A percentile compares a stretch with the other conserved stretches of the same genome.
Conservation (phyloP, 345 rosid species). For the Diplotaxis tenuifolia region DNA sequence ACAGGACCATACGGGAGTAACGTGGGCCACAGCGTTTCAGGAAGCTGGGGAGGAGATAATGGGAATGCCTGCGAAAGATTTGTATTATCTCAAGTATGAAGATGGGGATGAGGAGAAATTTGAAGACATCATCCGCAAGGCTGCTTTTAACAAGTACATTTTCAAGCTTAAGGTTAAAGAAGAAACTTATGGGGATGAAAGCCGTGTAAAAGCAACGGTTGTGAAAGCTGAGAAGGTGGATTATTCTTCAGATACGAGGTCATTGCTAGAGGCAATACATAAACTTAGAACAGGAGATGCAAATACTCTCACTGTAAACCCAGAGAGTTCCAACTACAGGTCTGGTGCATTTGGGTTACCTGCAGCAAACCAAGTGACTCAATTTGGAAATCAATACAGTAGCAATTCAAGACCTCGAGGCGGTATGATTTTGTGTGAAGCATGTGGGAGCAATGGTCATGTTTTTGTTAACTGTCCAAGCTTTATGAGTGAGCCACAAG, state of each 20-base stretch:
- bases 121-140: constrained; percentile 60
- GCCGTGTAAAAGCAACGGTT: constrained; percentile 78
- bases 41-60: constrained; percentile 80
- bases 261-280: constrained; percentile 56
- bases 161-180: constrained; percentile 94
- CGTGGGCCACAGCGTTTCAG: constrained; percentile 92
- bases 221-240: constrained; percentile 72
- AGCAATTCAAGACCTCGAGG: constrained; percentile 4
- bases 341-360: constrained; percentile 22
- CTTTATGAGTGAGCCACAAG: constrained; percentile 56
- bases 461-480: constrained; percentile 65
- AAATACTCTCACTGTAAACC: constrained; percentile 29
- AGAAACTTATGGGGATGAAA: constrained; percentile 81
- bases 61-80: constrained; percentile 75
- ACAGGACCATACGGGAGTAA: constrained; percentile 80
- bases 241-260: constrained; percentile 57
- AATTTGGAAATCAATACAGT: constrained; percentile 40
- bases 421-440: constrained; percentile 38
- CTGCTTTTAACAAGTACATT: constrained; percentile 56
- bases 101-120: constrained; percentile 65
- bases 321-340: constrained; percentile 34
- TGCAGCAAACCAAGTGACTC: no score
- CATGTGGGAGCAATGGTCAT: constrained; percentile 69
- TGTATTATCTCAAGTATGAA: constrained; percentile 62
- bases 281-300: constrained; percentile 48